Conservation (phyloP, 192 early-diverging fungal species). For the Umbelopsis isabellina region DNA sequence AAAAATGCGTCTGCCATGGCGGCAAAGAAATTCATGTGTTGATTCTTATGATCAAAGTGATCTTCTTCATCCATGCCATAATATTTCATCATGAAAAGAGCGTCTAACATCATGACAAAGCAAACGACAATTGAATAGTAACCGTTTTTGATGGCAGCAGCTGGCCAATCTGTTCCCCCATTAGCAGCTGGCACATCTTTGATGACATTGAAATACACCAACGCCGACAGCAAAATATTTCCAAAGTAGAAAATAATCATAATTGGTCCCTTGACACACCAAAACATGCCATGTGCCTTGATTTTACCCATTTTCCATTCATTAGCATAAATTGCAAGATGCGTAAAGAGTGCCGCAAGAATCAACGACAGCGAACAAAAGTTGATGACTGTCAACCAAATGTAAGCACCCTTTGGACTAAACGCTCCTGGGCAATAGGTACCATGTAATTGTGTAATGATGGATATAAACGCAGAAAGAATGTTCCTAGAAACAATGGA, state of each 20-base stretch:
- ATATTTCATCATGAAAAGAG: conserved; percentile 33
- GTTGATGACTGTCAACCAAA: conserved; percentile 33
- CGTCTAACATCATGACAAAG: conserved; percentile 31
- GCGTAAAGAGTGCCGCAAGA: conserved; percentile 39
- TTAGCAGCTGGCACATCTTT: conserved; percentile 21
- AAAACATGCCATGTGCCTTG: conserved; percentile 39
- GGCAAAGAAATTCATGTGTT: not conserved
- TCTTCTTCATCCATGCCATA: conserved; percentile 31
- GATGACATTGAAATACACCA: conserved; percentile 29
- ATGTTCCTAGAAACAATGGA: conserved; percentile 30
- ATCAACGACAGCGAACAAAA: conserved; percentile 40
- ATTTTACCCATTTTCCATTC: conserved; percentile 38
- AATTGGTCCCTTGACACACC: conserved; percentile 47
- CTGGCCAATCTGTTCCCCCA: conserved; percentile 32
- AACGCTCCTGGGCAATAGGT: conserved; percentile 32
- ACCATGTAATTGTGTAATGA: conserved; percentile 37
- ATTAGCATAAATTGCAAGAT: conserved; percentile 31
- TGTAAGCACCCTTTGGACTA: conserved; percentile 32
- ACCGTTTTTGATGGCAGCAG: conserved; percentile 37
- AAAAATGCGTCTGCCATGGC: conserved; percentile 15
- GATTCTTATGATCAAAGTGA: conserved; percentile 18
- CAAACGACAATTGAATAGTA: conserved; percentile 34
- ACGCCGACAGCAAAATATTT: conserved; percentile 25
- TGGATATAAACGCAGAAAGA: conserved; percentile 34
- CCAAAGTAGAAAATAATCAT: conserved; percentile 45